Conservation (phyloP, 2,329 filamentous ascomycete species). For the Colletotrichum nymphaeae region DNA sequence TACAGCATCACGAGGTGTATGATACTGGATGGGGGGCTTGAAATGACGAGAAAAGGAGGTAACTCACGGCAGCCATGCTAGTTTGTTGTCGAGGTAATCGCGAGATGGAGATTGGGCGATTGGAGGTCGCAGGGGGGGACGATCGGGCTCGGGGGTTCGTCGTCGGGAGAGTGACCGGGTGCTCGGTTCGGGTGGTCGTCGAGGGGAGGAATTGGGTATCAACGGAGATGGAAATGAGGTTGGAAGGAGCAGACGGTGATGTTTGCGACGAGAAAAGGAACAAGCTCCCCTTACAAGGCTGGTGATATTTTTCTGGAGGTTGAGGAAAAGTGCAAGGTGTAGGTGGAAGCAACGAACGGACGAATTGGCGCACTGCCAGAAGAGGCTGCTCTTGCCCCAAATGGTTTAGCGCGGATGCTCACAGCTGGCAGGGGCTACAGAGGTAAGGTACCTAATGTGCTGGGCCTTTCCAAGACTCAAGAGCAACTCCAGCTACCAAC, state of each 20-base stretch:
- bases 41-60: neutral
- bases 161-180: conserved; percentile 18
- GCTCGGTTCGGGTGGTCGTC: conserved; percentile 29
- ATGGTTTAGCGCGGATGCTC: conserved; percentile 19
- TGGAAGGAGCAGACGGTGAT: conserved; percentile 31
- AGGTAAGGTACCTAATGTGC: conserved; percentile 9
- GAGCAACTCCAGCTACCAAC: conserved; percentile 4
- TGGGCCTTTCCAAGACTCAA: conserved; percentile 17
- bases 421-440: conserved; percentile 25
- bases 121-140: conserved; percentile 20
- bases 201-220: conserved; percentile 33
- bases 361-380: conserved; percentile 37
- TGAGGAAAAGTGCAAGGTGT: conserved; percentile 37
- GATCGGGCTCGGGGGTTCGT: conserved; percentile 29
- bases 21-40: neutral
- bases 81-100: conserved; percentile 32
- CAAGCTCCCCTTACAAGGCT: conserved; percentile 37
- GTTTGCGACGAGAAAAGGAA: conserved; percentile 37
- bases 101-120: conserved; percentile 26
- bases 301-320: conserved; percentile 39
- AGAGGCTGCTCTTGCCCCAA: conserved; percentile 29
- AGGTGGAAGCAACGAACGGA: conserved; percentile 34
- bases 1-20: neutral
- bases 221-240: conserved; percentile 36
- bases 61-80: conserved; percentile 38